Conservation (phyloP, 2,329 filamentous ascomycete species). For the Sporothrix protearum region DNA sequence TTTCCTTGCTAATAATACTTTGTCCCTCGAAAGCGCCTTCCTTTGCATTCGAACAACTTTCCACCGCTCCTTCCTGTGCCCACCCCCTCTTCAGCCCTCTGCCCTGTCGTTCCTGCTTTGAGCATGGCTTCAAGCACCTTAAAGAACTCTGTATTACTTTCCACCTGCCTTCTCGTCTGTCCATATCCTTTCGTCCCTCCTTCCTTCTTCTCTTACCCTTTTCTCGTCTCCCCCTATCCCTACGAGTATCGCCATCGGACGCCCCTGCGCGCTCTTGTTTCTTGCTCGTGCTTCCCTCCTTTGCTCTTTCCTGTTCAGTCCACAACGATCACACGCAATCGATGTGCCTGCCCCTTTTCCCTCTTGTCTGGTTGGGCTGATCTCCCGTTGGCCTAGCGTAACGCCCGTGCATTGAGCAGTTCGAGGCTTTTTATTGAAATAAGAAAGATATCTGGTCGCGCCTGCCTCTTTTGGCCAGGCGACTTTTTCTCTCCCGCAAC, state of each 20-base stretch:
- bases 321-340: not conserved
- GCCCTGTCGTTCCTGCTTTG: slow-evolving; percentile 5
- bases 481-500: not conserved
- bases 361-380: slow-evolving; percentile 13
- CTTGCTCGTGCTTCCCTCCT: slow-evolving; percentile 1
- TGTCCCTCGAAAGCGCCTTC: not conserved
- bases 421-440: slow-evolving; percentile 12
- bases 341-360: not conserved
- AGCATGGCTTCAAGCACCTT: slow-evolving; percentile 1
- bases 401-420: not conserved
- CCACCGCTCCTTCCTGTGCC: not conserved
- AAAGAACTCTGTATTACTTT: not conserved
- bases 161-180: not conserved
- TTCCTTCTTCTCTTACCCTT: not conserved
- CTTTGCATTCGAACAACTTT: not conserved
- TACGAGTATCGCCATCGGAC: not conserved
- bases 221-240: not conserved
- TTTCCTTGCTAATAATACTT: not conserved
- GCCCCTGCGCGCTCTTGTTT: not conserved
- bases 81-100: not conserved
- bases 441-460: slow-evolving; percentile 7
- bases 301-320: slow-evolving; percentile 8
- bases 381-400: slow-evolving; percentile 15
- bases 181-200: not conserved
- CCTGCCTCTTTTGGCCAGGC: slow-evolving; percentile 23